Conservation (phyloP, 768 basidiomycete species). For the Trametes sanguinea region DNA sequence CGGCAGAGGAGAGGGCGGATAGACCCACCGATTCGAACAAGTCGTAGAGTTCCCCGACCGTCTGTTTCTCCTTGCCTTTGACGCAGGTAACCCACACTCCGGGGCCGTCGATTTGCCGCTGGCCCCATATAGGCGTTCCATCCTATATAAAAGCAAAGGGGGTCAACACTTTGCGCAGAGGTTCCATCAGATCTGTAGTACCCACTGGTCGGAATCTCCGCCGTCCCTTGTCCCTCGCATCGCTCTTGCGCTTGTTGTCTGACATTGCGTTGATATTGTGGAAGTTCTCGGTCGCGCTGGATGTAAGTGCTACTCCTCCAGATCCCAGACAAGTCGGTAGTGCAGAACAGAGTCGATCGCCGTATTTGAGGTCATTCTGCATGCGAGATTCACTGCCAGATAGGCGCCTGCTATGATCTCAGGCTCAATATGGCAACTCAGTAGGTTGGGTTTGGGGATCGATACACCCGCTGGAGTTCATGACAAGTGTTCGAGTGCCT, state of each 20-base stretch:
- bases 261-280: slow-evolving; percentile 5
- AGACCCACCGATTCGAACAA: slow-evolving; percentile 72
- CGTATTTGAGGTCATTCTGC: not conserved
- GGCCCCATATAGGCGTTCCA: slow-evolving; percentile 67
- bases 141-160: slow-evolving; percentile 46
- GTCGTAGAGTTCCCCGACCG: slow-evolving; percentile 76
- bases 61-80: slow-evolving; percentile 80
- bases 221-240: slow-evolving; percentile 27
- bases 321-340: no score
- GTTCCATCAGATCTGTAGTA: not conserved
- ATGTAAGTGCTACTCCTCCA: no score
- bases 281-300: no score
- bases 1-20: no score
- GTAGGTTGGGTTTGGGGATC: not conserved
- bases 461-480: no score
- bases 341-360: not conserved
- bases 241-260: slow-evolving; percentile 29
- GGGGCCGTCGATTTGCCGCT: slow-evolving; percentile 71
- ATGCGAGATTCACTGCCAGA: not conserved
- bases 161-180: not conserved
- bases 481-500: no score
- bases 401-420: not conserved
- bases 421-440: not conserved
- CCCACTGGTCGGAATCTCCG: slow-evolving; percentile 29
- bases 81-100: slow-evolving; percentile 86